Evolutionary conservation across 352 stramenopile genomes (phyloP), one percentile per base, ranked within the genome.

Genomic region (Globisporangium uncinulatum): DNA sequence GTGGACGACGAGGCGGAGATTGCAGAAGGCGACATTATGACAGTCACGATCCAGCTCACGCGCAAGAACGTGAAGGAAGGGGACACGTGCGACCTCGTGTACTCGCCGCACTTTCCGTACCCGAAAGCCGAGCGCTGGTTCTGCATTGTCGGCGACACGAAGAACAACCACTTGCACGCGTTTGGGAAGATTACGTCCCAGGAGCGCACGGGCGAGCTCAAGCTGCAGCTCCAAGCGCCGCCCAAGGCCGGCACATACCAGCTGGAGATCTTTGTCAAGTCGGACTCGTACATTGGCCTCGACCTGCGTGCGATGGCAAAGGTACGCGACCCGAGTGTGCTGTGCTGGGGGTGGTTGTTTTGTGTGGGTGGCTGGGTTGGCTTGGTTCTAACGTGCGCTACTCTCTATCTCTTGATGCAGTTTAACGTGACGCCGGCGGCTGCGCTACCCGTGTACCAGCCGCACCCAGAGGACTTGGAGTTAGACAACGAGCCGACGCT

Each of bases 401-500:
- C 45, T 62, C 31, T n/a, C 46, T n/a, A 56, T 59, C 7, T 60
- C 51, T 51, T 49, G 71, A 31, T 73, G 13, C 56, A 96, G 65
- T 97, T 99, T 61, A 95, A 89, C 39, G 96, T 99, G 15, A 73
- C 97, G 49, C 78, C 97, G 56, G 92, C 97, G 56, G 76, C 89
- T 6, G 71, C 75, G 29, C 76, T 99, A 45, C 97, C 96, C 13
- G 90, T 98, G 63, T 99, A 97, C 75, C 83, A 97, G 71, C 76
- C 97, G 31, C 97, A 99, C 67, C 94, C 94, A 46, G 97, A 99
- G 57, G 97, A 99, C 82, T 77, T 98, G 62, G 95, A 98, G 66
- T 86, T 99, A 70, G 97, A 99, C 82, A 98, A 99, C 64, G 97
- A 99, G 71, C 96, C 97, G 19, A 99, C 97, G 39, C 76, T 99